A percentile compares a stretch with the other conserved stretches of the same genome.
These are phyloP conservation scores for Neopestalotiopsis clavispora DNA, from an alignment of 2,329 filamentous ascomycete genomes.

Conservation along the genomic window DNA sequence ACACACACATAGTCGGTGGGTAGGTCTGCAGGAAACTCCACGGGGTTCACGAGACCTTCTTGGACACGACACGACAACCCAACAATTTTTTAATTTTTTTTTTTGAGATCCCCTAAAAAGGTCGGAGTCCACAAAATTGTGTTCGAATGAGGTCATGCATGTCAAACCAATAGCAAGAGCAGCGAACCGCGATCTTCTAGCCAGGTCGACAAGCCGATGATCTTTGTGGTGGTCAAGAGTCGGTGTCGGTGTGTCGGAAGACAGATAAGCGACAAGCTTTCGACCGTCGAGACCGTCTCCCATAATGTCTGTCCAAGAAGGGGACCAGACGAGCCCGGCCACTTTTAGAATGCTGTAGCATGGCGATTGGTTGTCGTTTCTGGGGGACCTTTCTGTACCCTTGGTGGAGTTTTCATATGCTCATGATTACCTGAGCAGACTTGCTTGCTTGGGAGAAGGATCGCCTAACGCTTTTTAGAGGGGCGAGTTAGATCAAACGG, in stretches of 20 bases:
- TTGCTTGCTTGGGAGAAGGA: neutral
- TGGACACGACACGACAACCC: neutral
- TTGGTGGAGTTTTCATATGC: neutral
- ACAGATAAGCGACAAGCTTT: neutral
- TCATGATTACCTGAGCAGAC: constrained; percentile 2
- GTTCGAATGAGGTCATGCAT: neutral
- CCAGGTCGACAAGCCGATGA: neutral
- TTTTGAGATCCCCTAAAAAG: neutral
- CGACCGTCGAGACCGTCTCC: neutral
- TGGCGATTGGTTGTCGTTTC: neutral
- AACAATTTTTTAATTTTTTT: neutral
- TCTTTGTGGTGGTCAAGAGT: neutral
- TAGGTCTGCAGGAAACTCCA: neutral
- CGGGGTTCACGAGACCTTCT: neutral
- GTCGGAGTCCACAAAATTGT: neutral
- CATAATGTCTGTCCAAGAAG: neutral
- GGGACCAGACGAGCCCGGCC: neutral
- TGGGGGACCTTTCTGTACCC: neutral
- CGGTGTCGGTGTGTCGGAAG: no score
- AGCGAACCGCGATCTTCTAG: neutral
- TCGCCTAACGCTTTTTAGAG: neutral
- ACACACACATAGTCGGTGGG: neutral
- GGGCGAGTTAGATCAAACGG: neutral
- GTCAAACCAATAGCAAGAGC: neutral
- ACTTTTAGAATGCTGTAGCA: no score